A percentile compares a stretch with the other conserved stretches of the same genome.
Conservation (phyloP, 306 rosid species). For the Malus sieversii region DNA sequence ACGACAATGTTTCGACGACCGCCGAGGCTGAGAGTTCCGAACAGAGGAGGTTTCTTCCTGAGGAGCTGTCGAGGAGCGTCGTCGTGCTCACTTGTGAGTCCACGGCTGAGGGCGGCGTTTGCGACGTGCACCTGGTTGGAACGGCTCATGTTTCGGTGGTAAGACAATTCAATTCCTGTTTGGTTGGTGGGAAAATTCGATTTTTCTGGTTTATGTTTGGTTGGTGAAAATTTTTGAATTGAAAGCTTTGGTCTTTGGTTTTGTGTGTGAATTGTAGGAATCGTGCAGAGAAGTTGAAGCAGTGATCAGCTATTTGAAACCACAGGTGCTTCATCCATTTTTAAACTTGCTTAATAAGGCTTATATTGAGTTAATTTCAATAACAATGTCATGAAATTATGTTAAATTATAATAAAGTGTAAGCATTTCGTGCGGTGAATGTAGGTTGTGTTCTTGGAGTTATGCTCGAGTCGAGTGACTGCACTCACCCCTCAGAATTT, state of each 20-base stretch:
- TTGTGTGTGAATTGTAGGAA: constrained; percentile 40
- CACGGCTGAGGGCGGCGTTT: constrained; percentile 49
- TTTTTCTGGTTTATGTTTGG: neutral
- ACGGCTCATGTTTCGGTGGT: constrained; percentile 93
- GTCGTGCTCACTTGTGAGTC: constrained; percentile 67
- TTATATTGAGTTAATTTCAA: neutral
- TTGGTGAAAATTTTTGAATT: neutral
- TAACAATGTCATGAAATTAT: neutral
- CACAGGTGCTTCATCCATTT: constrained; percentile 54
- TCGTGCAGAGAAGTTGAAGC: constrained; percentile 83
- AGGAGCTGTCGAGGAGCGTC: constrained; percentile 65
- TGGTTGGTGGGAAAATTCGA: neutral
- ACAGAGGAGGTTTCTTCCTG: constrained; percentile 44
- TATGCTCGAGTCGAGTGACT: constrained; percentile 75
- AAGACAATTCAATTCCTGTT: constrained; percentile 1
- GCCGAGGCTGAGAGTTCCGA: constrained; percentile 16
- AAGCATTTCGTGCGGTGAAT: constrained; percentile 10
- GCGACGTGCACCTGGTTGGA: constrained; percentile 81
- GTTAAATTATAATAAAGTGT: neutral
- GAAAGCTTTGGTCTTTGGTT: constrained; percentile 12
- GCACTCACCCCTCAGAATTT: constrained; percentile 74
- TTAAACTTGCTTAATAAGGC: neutral
- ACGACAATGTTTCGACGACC: constrained; percentile 5
- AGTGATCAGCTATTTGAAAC: constrained; percentile 64
- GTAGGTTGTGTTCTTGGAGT: constrained; percentile 88